Evolutionary conservation across 2,329 filamentous ascomycete genomes (phyloP), one percentile per base, ranked within the genome.

Genomic region (Arthrobotrys sinensis): DNA sequence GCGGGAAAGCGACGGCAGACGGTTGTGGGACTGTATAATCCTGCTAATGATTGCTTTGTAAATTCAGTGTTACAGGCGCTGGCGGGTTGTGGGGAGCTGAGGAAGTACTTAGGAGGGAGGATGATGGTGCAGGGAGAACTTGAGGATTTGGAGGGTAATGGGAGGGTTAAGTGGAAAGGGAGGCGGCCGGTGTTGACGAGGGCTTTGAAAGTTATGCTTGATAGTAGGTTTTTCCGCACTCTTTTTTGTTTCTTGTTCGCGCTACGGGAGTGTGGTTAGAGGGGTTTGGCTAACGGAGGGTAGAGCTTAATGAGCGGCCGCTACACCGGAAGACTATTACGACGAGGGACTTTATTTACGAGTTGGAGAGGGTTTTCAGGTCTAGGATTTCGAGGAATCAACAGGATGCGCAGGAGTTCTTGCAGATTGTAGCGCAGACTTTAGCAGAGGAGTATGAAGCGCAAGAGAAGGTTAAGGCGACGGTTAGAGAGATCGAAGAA

Each of bases 381-480:
- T 95, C 96, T 82, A 90, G 93, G 81, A 97, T 99, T 81, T 97
- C 93, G 83, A 89, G 95, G 67, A 93, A 96, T 83, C 96, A 99
- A 85, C 96, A 99, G 85, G 96, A 99, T 86, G 96, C 96, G 10
- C 96, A 99, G 83, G 96, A 99, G 84, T 97, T 99, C 80, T 85
- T 99, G 70, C 96, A 99, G 85, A 91, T 98, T 62, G 91, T 99
- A 11, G 92, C 93, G 1, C 95, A 99, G 85, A 89, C 95, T 65
- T 86, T 99, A 70, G 94, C 93, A 82, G 96, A 99, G 83, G 96
- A 99, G 85, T 97, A 97, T 82, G 91, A 96, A 83, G 94, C 94
- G 34, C 79, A 80, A 68, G 80, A 82, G 57, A 82, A 80, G 38
- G 73, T 65, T 24, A 81, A 19, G 62, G 62, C 36, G 52, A 55